A percentile compares a stretch with the other conserved stretches of the same genome.
These are phyloP conservation scores for Nigrospora sphaerica DNA, from an alignment of 2,329 filamentous ascomycete species.

Conservation along the genomic window DNA sequence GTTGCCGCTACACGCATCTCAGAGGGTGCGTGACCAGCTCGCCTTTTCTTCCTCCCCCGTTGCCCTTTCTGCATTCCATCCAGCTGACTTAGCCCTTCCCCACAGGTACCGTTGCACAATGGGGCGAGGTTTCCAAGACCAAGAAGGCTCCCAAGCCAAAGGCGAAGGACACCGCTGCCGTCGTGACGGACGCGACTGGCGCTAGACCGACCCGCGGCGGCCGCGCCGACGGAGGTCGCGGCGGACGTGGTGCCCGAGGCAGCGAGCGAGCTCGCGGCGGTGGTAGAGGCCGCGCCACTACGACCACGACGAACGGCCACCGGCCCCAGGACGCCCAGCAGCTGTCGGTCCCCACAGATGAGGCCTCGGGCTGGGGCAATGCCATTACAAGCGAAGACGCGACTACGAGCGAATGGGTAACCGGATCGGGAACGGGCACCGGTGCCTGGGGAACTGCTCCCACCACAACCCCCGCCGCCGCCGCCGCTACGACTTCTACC, in stretches of 20 bases:
- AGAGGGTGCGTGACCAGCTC: conserved; percentile 50
- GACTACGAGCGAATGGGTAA: conserved; percentile 32
- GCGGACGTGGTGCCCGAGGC: conserved; percentile 28
- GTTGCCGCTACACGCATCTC: conserved; percentile 71
- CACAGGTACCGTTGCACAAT: conserved; percentile 71
- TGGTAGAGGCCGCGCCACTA: conserved; percentile 59
- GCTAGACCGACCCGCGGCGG: conserved; percentile 51
- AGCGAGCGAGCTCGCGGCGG: conserved; percentile 56
- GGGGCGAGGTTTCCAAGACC: conserved; percentile 75
- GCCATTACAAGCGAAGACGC: conserved; percentile 32
- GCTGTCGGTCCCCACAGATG: conserved; percentile 61
- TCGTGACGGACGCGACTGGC: conserved; percentile 41
- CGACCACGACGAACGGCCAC: conserved; percentile 54
- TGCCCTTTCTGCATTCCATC: background rate
- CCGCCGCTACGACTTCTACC: conserved; percentile 29
- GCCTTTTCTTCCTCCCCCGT: background rate
- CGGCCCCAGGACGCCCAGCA: conserved; percentile 47
- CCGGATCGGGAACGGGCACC: conserved; percentile 12
- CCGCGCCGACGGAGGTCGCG: conserved; percentile 36
- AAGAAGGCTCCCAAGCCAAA: conserved; percentile 71
- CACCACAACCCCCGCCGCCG: conserved; percentile 23
- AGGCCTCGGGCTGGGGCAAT: conserved; percentile 57
- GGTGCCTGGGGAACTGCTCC: conserved; percentile 24
- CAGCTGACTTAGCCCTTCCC: conserved; percentile 17
- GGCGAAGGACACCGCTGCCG: conserved; percentile 53